Evolutionary conservation across 2,329 filamentous ascomycete species (phyloP).

Genomic region (Raffaelea deltoideospora): DNA sequence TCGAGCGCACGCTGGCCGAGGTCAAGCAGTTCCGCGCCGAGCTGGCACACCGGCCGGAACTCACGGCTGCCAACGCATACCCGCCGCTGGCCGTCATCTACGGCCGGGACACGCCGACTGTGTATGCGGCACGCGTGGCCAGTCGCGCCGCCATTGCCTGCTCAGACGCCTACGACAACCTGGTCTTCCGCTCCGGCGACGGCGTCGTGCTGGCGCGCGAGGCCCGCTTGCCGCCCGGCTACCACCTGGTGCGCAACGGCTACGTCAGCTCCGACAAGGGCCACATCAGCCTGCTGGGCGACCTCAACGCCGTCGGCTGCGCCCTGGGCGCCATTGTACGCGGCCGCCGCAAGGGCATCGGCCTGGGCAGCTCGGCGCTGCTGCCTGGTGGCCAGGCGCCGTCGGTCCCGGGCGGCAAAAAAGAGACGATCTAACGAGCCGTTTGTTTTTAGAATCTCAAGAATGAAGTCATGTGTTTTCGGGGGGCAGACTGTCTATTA

Average conservation of each 20-base stretch:
- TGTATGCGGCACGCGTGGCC: conserved; percentile 64
- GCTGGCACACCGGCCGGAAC: conserved; percentile 43
- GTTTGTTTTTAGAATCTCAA: too few relatives aligned
- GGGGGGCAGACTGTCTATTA: too few relatives aligned
- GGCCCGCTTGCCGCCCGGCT: conserved; percentile 72
- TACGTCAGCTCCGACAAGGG: conserved; percentile 68
- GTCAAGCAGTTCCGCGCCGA: conserved; percentile 64
- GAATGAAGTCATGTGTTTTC: too few relatives aligned
- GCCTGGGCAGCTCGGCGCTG: conserved; percentile 28
- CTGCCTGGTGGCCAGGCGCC: too few relatives aligned
- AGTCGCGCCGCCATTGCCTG: conserved; percentile 59
- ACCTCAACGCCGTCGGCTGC: conserved; percentile 64
- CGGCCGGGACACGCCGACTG: conserved; percentile 73
- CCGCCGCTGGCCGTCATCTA: conserved; percentile 75
- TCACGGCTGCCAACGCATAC: conserved; percentile 55
- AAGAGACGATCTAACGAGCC: background rate
- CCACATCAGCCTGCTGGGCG: conserved; percentile 76
- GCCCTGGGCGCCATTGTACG: conserved; percentile 54
- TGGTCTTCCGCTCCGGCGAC: conserved; percentile 76
- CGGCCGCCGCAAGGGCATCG: conserved; percentile 59
- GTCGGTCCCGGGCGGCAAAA: too few relatives aligned
- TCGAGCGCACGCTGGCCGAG: conserved; percentile 56
- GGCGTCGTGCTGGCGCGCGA: conserved; percentile 77
- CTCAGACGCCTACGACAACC: conserved; percentile 68
- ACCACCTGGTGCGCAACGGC: conserved; percentile 57